Percentiles rank a stretch among this genome's conserved stretches.
Conservation (phyloP, 2,329 filamentous ascomycete genomes). For the Hansfordia pulvinata region DNA sequence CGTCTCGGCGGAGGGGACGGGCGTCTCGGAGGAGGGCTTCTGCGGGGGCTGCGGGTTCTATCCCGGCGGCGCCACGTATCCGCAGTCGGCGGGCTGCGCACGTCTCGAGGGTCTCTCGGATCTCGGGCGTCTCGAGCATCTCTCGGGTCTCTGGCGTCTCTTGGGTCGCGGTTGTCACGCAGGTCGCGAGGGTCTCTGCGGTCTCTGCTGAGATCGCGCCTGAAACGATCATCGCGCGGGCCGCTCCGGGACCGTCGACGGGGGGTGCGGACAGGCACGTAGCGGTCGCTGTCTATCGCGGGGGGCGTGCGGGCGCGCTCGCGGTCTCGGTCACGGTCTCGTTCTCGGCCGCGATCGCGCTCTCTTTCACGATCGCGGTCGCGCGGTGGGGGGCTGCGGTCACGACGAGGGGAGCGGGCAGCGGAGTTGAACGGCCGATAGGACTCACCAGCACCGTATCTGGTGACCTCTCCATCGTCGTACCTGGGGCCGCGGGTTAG, state of each 20-base stretch:
- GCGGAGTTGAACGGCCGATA: constrained; percentile 45
- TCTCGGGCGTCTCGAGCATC: constrained; percentile 5
- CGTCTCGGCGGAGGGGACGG: constrained; percentile 14
- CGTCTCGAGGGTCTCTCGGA: no score
- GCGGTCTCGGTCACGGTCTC: constrained; percentile 11
- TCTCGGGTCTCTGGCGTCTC: constrained; percentile 1
- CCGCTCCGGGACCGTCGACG: constrained; percentile 26
- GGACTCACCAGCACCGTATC: constrained; percentile 48
- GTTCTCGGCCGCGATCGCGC: constrained; percentile 2
- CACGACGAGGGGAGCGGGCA: constrained; percentile 29
- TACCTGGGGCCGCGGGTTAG: no score
- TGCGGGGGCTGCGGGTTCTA: constrained; percentile 22
- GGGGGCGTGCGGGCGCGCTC: constrained; percentile 23
- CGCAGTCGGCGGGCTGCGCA: no score
- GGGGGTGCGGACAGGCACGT: constrained; percentile 25
- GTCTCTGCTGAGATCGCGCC: constrained; percentile 22
- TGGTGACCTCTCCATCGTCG: constrained; percentile 47
- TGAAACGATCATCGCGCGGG: constrained; percentile 23
- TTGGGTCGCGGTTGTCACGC: constrained; percentile 1
- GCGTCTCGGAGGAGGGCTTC: constrained; percentile 21
- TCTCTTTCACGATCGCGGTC: constrained; percentile 7
- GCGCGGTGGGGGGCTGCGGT: constrained; percentile 21
- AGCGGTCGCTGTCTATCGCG: constrained; percentile 30
- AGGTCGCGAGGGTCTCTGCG: constrained; percentile 5
- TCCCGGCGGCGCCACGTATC: constrained; percentile 25